A percentile compares a stretch with the other conserved stretches of the same genome.
phyloP scores from a whole-genome alignment of 768 basidiomycete species.

The Mycena polygramma region DNA sequence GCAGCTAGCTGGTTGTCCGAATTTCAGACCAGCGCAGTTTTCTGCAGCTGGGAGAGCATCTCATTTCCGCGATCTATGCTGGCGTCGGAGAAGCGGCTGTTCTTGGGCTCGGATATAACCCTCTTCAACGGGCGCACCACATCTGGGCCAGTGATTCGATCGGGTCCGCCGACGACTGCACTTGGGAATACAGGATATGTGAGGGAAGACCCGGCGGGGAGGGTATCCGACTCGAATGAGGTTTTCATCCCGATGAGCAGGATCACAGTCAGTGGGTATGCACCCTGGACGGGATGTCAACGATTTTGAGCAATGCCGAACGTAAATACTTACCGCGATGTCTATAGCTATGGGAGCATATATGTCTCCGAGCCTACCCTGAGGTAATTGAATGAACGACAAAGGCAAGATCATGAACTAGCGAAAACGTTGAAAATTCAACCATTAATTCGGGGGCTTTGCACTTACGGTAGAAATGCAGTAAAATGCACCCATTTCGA shows the following conservation, averaged over 20 bases:
- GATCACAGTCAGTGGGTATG: conserved; percentile 1
- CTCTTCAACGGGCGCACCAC: not conserved
- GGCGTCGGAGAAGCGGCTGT: not conserved
- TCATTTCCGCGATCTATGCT: not conserved
- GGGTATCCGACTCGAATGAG: not conserved
- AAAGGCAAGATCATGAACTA: not conserved
- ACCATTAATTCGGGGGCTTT: not conserved
- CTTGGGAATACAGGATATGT: not conserved
- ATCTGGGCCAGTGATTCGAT: not conserved
- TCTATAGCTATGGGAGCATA: not conserved
- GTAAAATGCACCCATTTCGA: not conserved
- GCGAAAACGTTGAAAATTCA: too few relatives aligned
- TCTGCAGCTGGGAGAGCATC: too few relatives aligned
- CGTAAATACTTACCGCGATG: not conserved
- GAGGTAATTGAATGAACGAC: not conserved
- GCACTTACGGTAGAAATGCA: conserved; percentile 1
- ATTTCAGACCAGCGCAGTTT: too few relatives aligned
- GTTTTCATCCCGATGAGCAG: conserved; percentile 1
- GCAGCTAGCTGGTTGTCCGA: too few relatives aligned
- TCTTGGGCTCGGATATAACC: not conserved
- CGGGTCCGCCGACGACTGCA: not conserved
- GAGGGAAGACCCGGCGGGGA: not conserved
- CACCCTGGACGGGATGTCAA: not conserved
- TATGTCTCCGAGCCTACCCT: not conserved
- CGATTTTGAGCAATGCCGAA: not conserved